Conservation (phyloP, 163 green algal genomes). For the Scenedesmus sp. region DNA sequence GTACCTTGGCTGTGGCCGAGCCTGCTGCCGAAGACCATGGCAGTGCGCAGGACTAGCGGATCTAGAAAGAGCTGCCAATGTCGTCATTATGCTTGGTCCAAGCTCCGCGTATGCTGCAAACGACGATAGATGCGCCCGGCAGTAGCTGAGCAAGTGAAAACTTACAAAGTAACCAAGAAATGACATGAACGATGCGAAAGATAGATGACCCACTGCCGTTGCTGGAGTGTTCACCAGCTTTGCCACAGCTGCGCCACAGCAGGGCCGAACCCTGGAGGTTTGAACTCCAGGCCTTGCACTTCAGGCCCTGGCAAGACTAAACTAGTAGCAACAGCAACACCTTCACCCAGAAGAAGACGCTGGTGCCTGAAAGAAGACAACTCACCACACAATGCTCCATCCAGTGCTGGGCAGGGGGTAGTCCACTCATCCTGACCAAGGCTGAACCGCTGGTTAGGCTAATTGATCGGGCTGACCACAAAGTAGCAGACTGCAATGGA, state of each 20-base stretch:
- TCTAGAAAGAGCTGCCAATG: neutral
- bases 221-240: neutral
- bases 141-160: neutral
- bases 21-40: neutral
- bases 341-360: neutral
- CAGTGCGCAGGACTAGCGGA: neutral
- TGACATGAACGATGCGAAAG: too few relatives aligned
- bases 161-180: neutral
- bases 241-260: neutral
- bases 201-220: too few relatives aligned
- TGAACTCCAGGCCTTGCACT: neutral
- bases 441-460: too few relatives aligned
- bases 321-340: neutral
- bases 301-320: neutral
- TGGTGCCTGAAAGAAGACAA: too few relatives aligned
- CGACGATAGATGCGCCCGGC: neutral
- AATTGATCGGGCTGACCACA: too few relatives aligned
- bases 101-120: neutral
- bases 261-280: neutral
- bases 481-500: too few relatives aligned
- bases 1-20: neutral
- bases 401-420: too few relatives aligned
- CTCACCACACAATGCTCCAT: too few relatives aligned
- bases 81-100: neutral
- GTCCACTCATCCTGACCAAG: too few relatives aligned